Conservation (phyloP, 192 early-diverging fungal genomes). For the Coemansia sp. region DNA sequence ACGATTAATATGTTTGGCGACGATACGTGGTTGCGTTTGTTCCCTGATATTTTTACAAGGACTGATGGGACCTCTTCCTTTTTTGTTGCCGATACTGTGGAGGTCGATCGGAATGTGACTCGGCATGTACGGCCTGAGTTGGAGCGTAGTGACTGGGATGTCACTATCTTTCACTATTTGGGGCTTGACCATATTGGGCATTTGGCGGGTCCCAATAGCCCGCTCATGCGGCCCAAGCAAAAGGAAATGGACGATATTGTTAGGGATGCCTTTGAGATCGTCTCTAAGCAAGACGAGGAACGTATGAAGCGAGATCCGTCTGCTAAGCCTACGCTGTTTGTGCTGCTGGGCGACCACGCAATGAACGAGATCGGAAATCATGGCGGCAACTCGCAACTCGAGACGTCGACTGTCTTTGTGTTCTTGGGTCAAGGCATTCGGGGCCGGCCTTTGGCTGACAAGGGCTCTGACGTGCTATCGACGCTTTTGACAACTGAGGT, state of each 20-base stretch:
- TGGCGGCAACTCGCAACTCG: slow-evolving; percentile 54
- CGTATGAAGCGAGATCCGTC: slow-evolving; percentile 26
- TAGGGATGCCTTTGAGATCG: slow-evolving; percentile 53
- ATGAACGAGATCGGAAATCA: slow-evolving; percentile 73
- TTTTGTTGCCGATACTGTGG: slow-evolving; percentile 65
- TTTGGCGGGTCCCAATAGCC: slow-evolving; percentile 63
- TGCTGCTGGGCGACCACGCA: slow-evolving; percentile 81
- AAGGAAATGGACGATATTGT: slow-evolving; percentile 73
- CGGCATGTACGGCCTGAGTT: slow-evolving; percentile 62
- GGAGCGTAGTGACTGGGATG: slow-evolving; percentile 62
- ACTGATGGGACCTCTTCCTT: slow-evolving; percentile 63
- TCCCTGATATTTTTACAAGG: slow-evolving; percentile 64
- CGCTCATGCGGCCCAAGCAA: slow-evolving; percentile 73
- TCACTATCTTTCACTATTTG: slow-evolving; percentile 73
- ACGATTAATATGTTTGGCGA: slow-evolving; percentile 87
- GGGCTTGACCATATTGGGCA: slow-evolving; percentile 86
- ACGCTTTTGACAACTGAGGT: slow-evolving; percentile 28
- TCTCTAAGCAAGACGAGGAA: slow-evolving; percentile 48
- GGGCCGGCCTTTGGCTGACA: slow-evolving; percentile 14
- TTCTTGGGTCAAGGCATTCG: slow-evolving; percentile 46
- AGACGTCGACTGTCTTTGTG: slow-evolving; percentile 54
- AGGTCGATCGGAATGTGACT: slow-evolving; percentile 75
- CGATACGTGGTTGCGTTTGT: slow-evolving; percentile 93
- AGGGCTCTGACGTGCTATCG: slow-evolving; percentile 25
- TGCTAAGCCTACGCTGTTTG: slow-evolving; percentile 64